phyloP scores from a whole-genome alignment of 176 grass and related monocot genomes.

The Zea luxurians region DNA sequence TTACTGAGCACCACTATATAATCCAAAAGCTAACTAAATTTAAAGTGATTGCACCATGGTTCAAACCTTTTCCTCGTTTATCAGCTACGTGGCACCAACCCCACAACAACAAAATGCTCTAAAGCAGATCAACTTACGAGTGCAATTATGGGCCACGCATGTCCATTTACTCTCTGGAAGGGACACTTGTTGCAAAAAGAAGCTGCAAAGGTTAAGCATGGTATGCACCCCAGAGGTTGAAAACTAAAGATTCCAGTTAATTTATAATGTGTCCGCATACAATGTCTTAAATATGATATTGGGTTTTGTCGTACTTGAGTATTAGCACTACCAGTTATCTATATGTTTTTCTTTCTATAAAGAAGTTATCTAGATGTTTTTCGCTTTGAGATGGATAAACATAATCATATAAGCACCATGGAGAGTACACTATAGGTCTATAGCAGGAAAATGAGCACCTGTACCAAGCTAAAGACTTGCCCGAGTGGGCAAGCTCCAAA shows the following conservation, averaged over 20 bases:
- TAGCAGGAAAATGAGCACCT: background rate
- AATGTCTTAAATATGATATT: background rate
- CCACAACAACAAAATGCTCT: constrained; percentile 3
- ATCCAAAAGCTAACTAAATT: constrained; percentile 15
- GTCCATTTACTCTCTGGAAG: constrained; percentile 33
- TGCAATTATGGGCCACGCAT: constrained; percentile 40
- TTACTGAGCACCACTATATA: background rate
- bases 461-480: background rate
- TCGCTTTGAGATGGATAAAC: background rate
- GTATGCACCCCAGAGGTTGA: background rate
- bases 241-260: background rate
- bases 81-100: constrained; percentile 29
- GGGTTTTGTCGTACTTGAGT: background rate
- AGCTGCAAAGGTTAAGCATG: background rate
- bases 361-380: constrained; percentile 4
- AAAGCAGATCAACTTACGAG: constrained; percentile 43
- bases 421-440: too few species aligned
- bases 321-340: background rate
- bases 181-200: constrained; percentile 27
- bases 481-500: background rate
- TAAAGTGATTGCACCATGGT: constrained; percentile 30
- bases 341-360: background rate
- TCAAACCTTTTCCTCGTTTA: constrained; percentile 35
- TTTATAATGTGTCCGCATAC: background rate
- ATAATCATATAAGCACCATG: background rate